Base-by-base conservation (phyloP, 2,329 filamentous ascomycete species). In the Penicillium griseofulvum region DNA sequence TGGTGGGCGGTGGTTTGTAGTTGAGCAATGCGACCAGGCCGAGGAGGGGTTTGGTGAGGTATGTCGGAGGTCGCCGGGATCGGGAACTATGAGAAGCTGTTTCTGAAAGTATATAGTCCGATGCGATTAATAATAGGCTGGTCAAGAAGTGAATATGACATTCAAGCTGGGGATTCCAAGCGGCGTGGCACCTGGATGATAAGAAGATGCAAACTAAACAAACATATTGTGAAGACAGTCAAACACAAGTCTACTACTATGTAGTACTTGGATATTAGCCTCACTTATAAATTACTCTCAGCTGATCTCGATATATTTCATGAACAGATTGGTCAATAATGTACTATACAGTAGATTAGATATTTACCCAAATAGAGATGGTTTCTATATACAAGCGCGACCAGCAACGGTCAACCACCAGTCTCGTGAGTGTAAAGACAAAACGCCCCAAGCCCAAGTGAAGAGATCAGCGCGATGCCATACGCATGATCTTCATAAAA, bases 161-260 rank as follows among this genome's bases (percentile, higher is more conserved):
- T 44, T 19, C n/a, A 39, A 38, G 31, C 19, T 53, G 5, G 19
- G 26, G 22, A 19, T 33, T 31, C 28, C 19, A 42, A 41, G 37
- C 17, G 36, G 47, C 36, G 45, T 51, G 41, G 26, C 44, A 56
- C 41, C 43, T n/a, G 38, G 19, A 34, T 24, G 54, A 62, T 52
- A 60, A 56, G 42, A 38, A 22, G 1, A 37, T 62, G 62, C 62
- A 64, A 64, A 64, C 52, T 17, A 60, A 51, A 54, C 62, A 64
- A 64, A 64, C 62, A 51, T 16, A 1, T 17, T 43, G 31, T 26
- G 37, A 44, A 41, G 22, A 14, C 26, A 28, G 9, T 28, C 16
- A 11, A 33, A 33, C 29, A 1, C 29, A 8, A 34, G 31, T 34
- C 31, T 16, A 34, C 31, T 34, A 7, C 26, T 7, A 1, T 1